A percentile compares a stretch with the other conserved stretches of the same genome.
Evolutionary conservation across 495 filamentous ascomycete species (phyloP).

Genomic region (Endocarpon pusillum): DNA sequence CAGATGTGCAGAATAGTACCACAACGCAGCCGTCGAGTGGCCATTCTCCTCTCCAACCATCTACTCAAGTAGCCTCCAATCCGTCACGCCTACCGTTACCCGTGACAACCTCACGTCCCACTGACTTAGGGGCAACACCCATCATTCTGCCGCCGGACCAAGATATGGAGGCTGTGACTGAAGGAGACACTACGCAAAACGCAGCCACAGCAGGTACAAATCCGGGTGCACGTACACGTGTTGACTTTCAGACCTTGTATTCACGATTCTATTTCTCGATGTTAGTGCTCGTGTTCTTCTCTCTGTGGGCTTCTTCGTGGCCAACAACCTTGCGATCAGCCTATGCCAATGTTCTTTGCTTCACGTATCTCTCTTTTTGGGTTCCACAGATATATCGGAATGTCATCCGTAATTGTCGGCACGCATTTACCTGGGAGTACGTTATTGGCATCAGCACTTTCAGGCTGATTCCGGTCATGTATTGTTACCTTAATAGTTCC

Average conservation of each 20-base stretch:
- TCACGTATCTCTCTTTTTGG: constrained; percentile 80
- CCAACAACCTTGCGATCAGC: constrained; percentile 45
- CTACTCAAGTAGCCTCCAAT: no score
- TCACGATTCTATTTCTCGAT: constrained; percentile 61
- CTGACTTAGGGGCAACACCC: constrained; percentile 35
- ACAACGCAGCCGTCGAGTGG: no score
- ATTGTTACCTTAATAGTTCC: constrained; percentile 54
- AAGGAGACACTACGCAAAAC: constrained; percentile 22
- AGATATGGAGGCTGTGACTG: constrained; percentile 46
- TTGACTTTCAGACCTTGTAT: constrained; percentile 64
- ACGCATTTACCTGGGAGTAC: constrained; percentile 74
- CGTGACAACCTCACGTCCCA: constrained; percentile 34
- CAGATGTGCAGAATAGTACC: no score
- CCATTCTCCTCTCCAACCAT: no score
- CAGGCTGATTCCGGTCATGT: constrained; percentile 58
- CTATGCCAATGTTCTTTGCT: constrained; percentile 50
- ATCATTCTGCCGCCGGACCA: constrained; percentile 77
- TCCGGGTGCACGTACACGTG: no score
- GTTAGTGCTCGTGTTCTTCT: constrained; percentile 52
- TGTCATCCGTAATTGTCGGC: constrained; percentile 75
- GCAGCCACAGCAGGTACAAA: constrained; percentile 34
- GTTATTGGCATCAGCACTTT: constrained; percentile 68
- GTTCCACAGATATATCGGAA: constrained; percentile 82
- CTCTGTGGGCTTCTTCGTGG: constrained; percentile 60
- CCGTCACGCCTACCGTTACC: constrained; percentile 42